Conservation (phyloP, 306 rosid genomes). For the Datisca glomerata region DNA sequence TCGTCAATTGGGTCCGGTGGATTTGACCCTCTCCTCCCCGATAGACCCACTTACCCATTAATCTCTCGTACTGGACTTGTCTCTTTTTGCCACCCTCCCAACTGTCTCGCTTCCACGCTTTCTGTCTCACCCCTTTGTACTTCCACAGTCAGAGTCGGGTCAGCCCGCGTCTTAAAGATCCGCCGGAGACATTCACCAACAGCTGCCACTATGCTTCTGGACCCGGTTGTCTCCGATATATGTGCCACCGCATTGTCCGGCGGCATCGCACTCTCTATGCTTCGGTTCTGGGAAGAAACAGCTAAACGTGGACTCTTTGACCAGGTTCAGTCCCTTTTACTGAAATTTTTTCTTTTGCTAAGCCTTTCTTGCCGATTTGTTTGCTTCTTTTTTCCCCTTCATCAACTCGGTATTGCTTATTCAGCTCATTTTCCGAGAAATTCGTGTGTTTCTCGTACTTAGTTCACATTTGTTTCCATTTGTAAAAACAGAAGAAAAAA, state of each 20-base stretch:
- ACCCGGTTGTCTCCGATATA: slow-evolving; percentile 49
- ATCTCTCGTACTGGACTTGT: background rate
- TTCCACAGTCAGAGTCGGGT: background rate
- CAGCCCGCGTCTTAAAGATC: background rate
- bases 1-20: slow-evolving; percentile 1
- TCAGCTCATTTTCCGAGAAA: too few species aligned
- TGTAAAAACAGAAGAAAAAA: too few species aligned
- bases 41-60: background rate
- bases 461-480: too few species aligned
- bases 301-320: slow-evolving; percentile 57
- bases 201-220: slow-evolving; percentile 36
- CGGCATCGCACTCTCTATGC: slow-evolving; percentile 37
- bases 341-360: too few species aligned
- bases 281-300: slow-evolving; percentile 54
- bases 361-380: too few species aligned
- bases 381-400: slow-evolving; percentile 5
- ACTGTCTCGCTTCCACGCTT: too few species aligned
- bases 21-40: background rate
- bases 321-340: slow-evolving; percentile 47
- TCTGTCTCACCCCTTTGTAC: background rate
- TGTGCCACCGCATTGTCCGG: slow-evolving; percentile 43
- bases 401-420: background rate
- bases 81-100: background rate
- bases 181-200: slow-evolving; percentile 17
- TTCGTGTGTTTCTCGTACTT: too few species aligned